Evolutionary conservation across 1,139 yeast genomes (phyloP), one percentile per base, ranked within the genome.

Genomic region (Spathaspora sp.): DNA sequence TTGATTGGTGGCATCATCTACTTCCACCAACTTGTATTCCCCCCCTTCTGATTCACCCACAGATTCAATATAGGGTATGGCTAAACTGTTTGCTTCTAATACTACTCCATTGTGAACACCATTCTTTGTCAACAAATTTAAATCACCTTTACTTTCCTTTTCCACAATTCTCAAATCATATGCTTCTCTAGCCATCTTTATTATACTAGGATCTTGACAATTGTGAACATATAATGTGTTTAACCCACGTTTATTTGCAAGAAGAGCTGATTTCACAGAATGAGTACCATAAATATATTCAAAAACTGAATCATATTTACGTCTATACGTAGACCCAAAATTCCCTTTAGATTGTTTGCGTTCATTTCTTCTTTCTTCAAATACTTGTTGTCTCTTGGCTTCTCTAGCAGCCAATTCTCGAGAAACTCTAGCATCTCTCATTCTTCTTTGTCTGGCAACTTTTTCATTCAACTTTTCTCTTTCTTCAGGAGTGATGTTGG

Each of bases 61-160:
- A 58, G 57, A 15, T 62, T 58, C 8, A 83, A 63, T 24, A 70
- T 70, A 2, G 15, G 75, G 70, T 1, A 80, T 63, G 13, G 70
- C 69, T 25, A 87, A 56, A 2, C 86, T 84, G 52, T 80, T 77
- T 0, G 91, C 77, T 57, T 86, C 89, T 43, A 89, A 60, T 0
- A 86, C 93, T 25, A 84, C 75, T 7, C 95, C 95, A 62, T 90
- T 90, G 65, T 90, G 97, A 10, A 88, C 89, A 2, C 84, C 93
- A 56, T 83, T 80, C 37, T 78, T 74, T 26, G 89, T 77, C 53
- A 89, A 60, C 7, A 70, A 61, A 56, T 86, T 85, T 53, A 90
- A 65, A 29, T 79, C 82, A 53, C 78, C 80, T 56, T 81, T 82
- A 41, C 76, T 65, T 3, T 72, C 74, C 24, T 71, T 74, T 26